Evolutionary conservation across 148 eudicot genomes (phyloP).

Genomic region (Selenicereus undatus): DNA sequence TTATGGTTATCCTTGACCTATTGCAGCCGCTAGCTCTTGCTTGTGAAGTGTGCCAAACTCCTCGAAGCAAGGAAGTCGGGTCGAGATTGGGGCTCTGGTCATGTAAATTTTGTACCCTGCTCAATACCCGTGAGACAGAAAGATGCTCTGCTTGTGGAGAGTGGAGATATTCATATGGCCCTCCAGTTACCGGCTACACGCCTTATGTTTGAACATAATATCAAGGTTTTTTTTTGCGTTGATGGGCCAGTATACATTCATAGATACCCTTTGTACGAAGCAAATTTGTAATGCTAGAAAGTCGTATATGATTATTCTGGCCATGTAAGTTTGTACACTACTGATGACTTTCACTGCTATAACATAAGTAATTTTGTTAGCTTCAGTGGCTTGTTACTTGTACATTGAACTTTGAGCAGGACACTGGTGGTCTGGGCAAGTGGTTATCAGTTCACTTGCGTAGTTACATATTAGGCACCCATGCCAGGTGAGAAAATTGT

Average conservation of each 20-base stretch:
- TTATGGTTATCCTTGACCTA: conserved; percentile 4
- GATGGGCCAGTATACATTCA: not conserved
- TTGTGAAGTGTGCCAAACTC: conserved; percentile 57
- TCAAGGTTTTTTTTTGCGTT: not conserved
- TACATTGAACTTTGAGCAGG: not conserved
- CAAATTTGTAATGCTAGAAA: not conserved
- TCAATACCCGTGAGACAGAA: conserved; percentile 49
- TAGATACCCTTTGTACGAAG: not conserved
- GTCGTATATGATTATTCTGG: not conserved
- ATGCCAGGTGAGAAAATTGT: too few relatives aligned
- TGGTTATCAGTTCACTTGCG: too few relatives aligned
- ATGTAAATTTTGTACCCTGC: conserved; percentile 82
- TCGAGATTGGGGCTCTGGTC: conserved; percentile 47
- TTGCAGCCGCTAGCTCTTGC: conserved; percentile 66
- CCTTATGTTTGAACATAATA: conserved; percentile 54
- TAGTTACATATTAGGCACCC: too few relatives aligned
- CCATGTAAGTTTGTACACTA: conserved; percentile 1
- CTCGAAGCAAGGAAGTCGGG: conserved; percentile 42
- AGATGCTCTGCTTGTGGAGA: conserved; percentile 70
- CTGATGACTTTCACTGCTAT: not conserved
- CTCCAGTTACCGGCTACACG: conserved; percentile 46
- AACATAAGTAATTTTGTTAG: not conserved
- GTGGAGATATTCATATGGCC: conserved; percentile 82
- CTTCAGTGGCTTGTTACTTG: too few relatives aligned
- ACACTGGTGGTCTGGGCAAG: too few relatives aligned